These are phyloP conservation scores for Phascolomyces articulosus DNA, from an alignment of 371 early-diverging fungal species.

Conservation along the genomic window DNA sequence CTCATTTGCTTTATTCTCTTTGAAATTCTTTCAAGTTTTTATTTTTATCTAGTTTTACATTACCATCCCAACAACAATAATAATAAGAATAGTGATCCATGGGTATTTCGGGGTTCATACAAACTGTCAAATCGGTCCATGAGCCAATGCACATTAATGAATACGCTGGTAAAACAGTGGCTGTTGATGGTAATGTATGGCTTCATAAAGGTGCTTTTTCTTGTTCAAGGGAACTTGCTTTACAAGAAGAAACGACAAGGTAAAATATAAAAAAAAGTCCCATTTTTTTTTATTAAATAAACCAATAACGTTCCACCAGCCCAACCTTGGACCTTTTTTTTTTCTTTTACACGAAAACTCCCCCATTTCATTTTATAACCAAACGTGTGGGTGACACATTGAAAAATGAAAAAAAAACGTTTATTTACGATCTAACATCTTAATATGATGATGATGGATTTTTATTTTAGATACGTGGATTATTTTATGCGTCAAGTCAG, in stretches of 20 bases:
- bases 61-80: too few species aligned
- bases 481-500: conserved; percentile 77
- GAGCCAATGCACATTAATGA: conserved; percentile 66
- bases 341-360: too few species aligned
- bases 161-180: conserved; percentile 76
- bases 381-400: too few species aligned
- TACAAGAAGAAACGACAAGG: conserved; percentile 32
- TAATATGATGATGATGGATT: background rate
- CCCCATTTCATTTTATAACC: too few species aligned
- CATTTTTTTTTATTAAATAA: too few species aligned
- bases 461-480: conserved; percentile 67
- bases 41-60: too few species aligned
- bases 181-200: conserved; percentile 94
- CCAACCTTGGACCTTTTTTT: too few species aligned
- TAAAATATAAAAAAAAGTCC: too few species aligned
- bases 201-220: conserved; percentile 86
- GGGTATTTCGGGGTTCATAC: conserved; percentile 90
- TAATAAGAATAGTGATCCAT: conserved; percentile 49
- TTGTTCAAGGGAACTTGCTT: conserved; percentile 78
- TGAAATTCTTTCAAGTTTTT: background rate
- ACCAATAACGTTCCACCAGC: too few species aligned
- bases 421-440: too few species aligned
- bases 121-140: conserved; percentile 73
- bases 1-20: background rate
- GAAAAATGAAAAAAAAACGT: too few species aligned